Base-by-base conservation (phyloP, 495 filamentous ascomycete species). In the Lichenothelia convexa region DNA sequence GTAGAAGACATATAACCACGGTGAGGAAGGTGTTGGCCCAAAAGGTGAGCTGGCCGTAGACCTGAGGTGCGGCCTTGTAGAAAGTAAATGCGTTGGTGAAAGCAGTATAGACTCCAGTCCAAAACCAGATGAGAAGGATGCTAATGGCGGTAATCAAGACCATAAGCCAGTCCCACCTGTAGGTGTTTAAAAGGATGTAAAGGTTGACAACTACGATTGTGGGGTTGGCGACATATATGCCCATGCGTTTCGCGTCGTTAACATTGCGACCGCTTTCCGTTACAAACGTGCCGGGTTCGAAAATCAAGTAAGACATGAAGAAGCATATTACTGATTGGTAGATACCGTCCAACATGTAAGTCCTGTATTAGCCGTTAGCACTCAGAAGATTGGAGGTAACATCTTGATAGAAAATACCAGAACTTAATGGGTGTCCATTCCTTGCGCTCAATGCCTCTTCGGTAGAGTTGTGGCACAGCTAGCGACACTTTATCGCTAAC, bases 391-490 rank as follows among this genome's bases (percentile, higher is more conserved):
- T 20, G 4, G 2, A 5, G 9, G 20, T 20, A 16, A 12, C 11
- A 18, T 12, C 13, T 29, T 13, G 15, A 29, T 29, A 18, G 38
- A 24, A 57, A 68, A 48, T 63, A 93, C 89, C 91, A 99, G 56
- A 99, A 99, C 56, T 99, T 99, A 30, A 63, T 55, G 47, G 91
- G 79, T 7, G 91, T 94, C 91, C 91, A 99, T 62, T 99, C 91
- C 54, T 83, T 75, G 38, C 86, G 78, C 58, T 94, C 82, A 46
- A 99, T 95, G 47, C 91, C 91, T 45, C 91, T 73, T 38, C 87
- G 77, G 54, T 99, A 99, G 19, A 99, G 63, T 54, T 95, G 85
- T 20, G 91, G 91, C 35, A 95, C 86, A 36, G 80, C 85, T 27
- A 99, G 63, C 6, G 91, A 93, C 17, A 99, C 82, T 49, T 73